These are phyloP conservation scores for Calonectria fujianensis DNA, from an alignment of 2,329 filamentous ascomycete genomes.

Conservation along the genomic window DNA sequence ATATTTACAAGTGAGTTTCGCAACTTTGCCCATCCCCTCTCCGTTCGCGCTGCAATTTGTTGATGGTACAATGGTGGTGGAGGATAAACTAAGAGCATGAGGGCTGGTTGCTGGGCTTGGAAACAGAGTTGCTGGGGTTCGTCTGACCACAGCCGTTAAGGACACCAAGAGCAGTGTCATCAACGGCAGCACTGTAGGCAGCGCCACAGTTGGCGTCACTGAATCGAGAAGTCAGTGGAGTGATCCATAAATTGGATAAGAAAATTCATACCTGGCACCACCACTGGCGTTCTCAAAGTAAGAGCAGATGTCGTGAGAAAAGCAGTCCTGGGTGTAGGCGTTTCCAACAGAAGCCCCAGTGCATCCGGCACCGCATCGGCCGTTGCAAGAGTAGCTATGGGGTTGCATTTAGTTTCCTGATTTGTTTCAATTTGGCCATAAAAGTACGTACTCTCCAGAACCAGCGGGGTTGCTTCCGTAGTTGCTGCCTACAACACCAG, in stretches of 20 bases:
- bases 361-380: constrained; percentile 69
- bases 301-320: constrained; percentile 70
- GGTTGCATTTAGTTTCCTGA: background rate
- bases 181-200: constrained; percentile 65
- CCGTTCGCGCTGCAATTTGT: background rate
- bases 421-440: rapidly evolving
- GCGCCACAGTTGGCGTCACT: constrained; percentile 69
- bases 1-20: constrained; percentile 8
- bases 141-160: constrained; percentile 59
- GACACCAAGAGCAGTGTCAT: constrained; percentile 64
- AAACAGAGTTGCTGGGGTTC: constrained; percentile 57
- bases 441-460: constrained; percentile 64
- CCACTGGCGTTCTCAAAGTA: constrained; percentile 70
- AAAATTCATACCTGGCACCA: constrained; percentile 62
- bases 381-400: constrained; percentile 68
- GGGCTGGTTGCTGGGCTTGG: constrained; percentile 53
- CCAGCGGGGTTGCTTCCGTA: constrained; percentile 65
- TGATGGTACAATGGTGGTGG: background rate
- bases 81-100: constrained; percentile 47
- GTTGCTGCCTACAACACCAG: constrained; percentile 67
- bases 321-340: constrained; percentile 70
- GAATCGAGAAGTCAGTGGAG: background rate
- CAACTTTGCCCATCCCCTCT: background rate
- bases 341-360: constrained; percentile 65
- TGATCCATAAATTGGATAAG: rapidly evolving